phyloP scores from a whole-genome alignment of 2,329 filamentous ascomycete genomes.

The Incumbomyces delicatus region DNA sequence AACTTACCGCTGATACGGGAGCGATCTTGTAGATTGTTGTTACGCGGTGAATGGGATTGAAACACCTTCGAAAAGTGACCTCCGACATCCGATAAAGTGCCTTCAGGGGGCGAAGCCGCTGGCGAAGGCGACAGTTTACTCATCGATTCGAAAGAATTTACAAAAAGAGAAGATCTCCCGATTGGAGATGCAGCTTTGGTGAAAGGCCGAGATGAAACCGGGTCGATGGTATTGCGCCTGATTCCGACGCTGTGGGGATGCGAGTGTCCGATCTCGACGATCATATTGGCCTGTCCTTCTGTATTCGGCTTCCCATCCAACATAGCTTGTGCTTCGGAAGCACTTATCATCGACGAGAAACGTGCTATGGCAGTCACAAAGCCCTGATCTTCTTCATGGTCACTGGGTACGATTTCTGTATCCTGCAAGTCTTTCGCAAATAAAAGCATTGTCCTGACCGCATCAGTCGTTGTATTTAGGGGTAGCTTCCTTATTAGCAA shows the following conservation, averaged over 20 bases:
- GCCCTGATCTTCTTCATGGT: conserved; percentile 47
- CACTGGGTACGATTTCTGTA: conserved; percentile 46
- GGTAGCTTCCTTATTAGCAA: conserved; percentile 53
- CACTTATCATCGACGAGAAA: conserved; percentile 48
- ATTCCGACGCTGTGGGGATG: conserved; percentile 25
- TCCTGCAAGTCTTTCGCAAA: conserved; percentile 55
- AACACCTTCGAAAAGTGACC: conserved; percentile 48
- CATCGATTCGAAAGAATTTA: conserved; percentile 50
- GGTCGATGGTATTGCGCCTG: conserved; percentile 46
- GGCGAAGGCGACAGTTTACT: conserved; percentile 46
- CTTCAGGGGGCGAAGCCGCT: conserved; percentile 36
- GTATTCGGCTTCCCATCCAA: conserved; percentile 54
- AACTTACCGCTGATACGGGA: conserved; percentile 49
- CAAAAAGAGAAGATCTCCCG: conserved; percentile 50
- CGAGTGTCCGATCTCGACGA: conserved; percentile 42
- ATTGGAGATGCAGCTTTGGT: conserved; percentile 21
- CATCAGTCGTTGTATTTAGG: conserved; percentile 47
- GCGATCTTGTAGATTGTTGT: conserved; percentile 40
- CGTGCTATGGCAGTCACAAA: conserved; percentile 50
- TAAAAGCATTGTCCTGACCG: conserved; percentile 53
- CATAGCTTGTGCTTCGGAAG: conserved; percentile 49
- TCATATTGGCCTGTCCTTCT: conserved; percentile 50
- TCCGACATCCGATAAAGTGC: conserved; percentile 41
- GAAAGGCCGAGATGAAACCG: conserved; percentile 31
- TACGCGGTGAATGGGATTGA: conserved; percentile 51